phyloP scores from a whole-genome alignment of 176 grass and related monocot genomes.

The Metroxylon sagu region DNA sequence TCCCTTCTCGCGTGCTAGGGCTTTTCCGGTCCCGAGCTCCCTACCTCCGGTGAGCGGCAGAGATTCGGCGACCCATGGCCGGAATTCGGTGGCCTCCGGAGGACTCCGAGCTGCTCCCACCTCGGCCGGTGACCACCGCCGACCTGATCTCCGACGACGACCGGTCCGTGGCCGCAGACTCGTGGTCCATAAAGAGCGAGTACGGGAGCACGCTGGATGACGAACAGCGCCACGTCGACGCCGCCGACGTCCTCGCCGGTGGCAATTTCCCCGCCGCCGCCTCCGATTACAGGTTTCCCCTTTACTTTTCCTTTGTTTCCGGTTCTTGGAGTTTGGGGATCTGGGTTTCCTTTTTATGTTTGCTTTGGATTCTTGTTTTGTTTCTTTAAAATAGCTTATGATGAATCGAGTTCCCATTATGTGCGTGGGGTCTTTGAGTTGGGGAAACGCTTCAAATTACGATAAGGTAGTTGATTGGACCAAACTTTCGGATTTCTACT shows the following conservation, averaged over 20 bases:
- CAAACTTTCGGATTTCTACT: too few relatives aligned
- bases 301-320: background rate
- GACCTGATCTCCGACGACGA: constrained; percentile 83
- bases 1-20: too few relatives aligned
- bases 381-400: too few relatives aligned
- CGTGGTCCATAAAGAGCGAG: constrained; percentile 95
- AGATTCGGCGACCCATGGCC: constrained; percentile 32
- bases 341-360: too few relatives aligned
- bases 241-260: constrained; percentile 49
- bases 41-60: background rate
- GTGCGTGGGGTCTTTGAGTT: too few relatives aligned
- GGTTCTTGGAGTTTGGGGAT: too few relatives aligned
- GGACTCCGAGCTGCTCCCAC: constrained; percentile 37
- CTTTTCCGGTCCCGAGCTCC: too few relatives aligned
- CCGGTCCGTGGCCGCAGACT: constrained; percentile 85
- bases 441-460: too few relatives aligned
- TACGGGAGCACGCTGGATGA: constrained; percentile 95
- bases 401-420: too few relatives aligned
- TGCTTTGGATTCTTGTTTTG: too few relatives aligned
- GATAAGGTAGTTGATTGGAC: too few relatives aligned
- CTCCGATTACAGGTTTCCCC: constrained; percentile 70
- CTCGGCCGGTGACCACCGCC: constrained; percentile 28
- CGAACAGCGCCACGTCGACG: constrained; percentile 85
- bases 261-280: constrained; percentile 61
- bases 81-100: constrained; percentile 46